Evolutionary conservation across 108 stramenopile species (phyloP), one percentile per base, ranked within the genome.

Genomic region (Fragilaria radians): DNA sequence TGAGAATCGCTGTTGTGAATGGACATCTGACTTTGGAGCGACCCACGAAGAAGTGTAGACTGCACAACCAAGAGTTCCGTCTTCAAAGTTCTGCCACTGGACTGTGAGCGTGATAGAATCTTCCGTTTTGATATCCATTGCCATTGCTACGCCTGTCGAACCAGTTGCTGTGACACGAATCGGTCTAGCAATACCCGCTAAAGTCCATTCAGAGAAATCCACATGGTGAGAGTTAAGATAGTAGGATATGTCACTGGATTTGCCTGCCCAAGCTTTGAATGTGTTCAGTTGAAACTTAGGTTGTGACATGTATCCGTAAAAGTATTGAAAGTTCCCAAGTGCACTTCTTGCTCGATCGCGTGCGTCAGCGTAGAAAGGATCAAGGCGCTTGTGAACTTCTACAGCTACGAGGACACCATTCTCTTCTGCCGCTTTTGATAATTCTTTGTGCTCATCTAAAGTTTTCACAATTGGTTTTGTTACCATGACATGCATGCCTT

Each of bases 241-340:
- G 63, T 97, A 99, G 22, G 93, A 95, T 63, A 99, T 98, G 76
- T 99, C 99, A 1, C 86, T 89, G 28, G 78, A 78, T 62, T 96
- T 97, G 3, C 99, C 99, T 4, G 99, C 99, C 99, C 99, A 99
- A 3, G 99, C 94, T 65, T 92, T 91, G 88, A 99, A 99, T 11
- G 99, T 98, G 34, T 97, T 91, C 36, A 99, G 78, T 70, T 99
- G 99, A 69, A 92, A 89, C 73, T 99, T 99, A n/a, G 99, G 99
- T 71, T 99, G 99, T 42, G 80, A 83, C 99, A 99, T 99, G 94
- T 97, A 99, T 28, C 95, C 82, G 62, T 94, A 92, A 88, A 99
- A 80, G 88, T 96, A 98, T 52, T 91, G 91, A 67, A 99, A 96
- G 52, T 87, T 81, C 0, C 97, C 99, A 2, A 97, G 67, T 18